A percentile compares a stretch with the other conserved stretches of the same genome.
Evolutionary conservation across 257 asterid genomes (phyloP).

Genomic region (Solanum etuberosum): DNA sequence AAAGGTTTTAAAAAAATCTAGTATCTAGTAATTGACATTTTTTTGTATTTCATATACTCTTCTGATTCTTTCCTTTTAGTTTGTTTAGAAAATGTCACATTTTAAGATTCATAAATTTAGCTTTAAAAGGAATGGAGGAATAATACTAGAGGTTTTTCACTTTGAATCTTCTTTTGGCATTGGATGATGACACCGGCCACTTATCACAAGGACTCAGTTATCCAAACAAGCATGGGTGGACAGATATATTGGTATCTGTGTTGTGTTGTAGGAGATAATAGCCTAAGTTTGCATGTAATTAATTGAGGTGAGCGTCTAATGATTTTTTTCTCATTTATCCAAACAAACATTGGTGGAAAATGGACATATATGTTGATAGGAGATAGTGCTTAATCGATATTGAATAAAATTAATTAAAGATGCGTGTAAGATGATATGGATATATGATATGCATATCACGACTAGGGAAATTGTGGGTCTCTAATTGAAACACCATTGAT

Average conservation of each 20-base stretch:
- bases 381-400: background rate
- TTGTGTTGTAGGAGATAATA: no score
- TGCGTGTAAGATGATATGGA: no score
- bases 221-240: background rate
- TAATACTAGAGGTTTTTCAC: background rate
- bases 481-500: background rate
- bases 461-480: no score
- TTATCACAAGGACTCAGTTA: background rate
- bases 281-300: no score
- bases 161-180: background rate
- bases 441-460: no score
- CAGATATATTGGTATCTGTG: background rate
- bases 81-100: background rate
- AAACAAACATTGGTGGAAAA: background rate
- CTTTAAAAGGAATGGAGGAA: background rate
- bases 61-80: background rate
- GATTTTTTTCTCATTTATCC: no score
- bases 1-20: no score
- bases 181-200: background rate
- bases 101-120: background rate
- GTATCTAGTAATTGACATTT: background rate
- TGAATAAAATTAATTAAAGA: background rate
- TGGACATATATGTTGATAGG: no score
- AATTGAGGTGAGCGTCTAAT: fast-evolving
- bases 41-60: background rate